Percentiles rank a stretch among this genome's conserved stretches.
Evolutionary conservation across 1,284 basidiomycete genomes (phyloP).

Genomic region (Cryptococcus sp.): DNA sequence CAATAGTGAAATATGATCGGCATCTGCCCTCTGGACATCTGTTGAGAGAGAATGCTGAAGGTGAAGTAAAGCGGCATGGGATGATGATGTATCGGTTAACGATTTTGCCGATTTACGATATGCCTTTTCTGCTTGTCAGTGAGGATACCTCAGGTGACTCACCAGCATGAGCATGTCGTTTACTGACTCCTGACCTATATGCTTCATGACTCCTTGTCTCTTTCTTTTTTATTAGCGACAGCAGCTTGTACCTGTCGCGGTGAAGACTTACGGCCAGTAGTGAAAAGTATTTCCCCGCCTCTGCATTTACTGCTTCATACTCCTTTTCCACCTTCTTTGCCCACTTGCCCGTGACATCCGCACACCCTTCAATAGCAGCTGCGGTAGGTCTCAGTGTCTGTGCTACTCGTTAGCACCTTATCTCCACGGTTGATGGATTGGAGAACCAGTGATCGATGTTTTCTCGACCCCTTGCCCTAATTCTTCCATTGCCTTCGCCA

Average conservation of each 20-base stretch:
- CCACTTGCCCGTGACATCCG: conserved; percentile 15
- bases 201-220: conserved; percentile 25
- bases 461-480: conserved; percentile 19
- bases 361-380: conserved; percentile 12
- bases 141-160: background rate
- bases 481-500: conserved; percentile 19
- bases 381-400: conserved; percentile 24
- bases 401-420: conserved; percentile 8
- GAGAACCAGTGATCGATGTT: conserved; percentile 18
- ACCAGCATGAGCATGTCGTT: conserved; percentile 26
- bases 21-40: conserved; percentile 19
- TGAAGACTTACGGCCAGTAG: conserved; percentile 22
- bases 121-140: conserved; percentile 15
- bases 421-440: background rate
- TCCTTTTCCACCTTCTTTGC: conserved; percentile 22
- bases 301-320: conserved; percentile 24
- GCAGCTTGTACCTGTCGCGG: too few species aligned
- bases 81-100: conserved; percentile 16
- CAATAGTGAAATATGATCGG: conserved; percentile 8
- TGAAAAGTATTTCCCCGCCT: conserved; percentile 23
- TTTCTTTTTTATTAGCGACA: conserved; percentile 11
- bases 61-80: conserved; percentile 18
- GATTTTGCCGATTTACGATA: conserved; percentile 26
- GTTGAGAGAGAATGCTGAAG: conserved; percentile 20
- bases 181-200: conserved; percentile 17